These are phyloP conservation scores for Candida incommunis DNA, from an alignment of 805 yeast species.

Conservation along the genomic window DNA sequence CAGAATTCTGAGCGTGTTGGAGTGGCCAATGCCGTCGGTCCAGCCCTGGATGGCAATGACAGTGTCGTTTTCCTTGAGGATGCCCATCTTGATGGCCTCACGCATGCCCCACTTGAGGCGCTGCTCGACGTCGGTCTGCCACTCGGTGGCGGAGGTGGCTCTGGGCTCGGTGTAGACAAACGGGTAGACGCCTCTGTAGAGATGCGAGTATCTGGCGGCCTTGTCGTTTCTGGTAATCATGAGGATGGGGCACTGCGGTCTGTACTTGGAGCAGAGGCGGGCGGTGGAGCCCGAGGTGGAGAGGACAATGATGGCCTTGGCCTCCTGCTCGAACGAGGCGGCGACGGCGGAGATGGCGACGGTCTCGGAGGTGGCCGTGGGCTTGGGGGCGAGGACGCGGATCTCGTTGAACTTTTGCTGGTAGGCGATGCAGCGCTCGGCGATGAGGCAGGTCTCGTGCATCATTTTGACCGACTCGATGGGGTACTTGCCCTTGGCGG, in stretches of 20 bases:
- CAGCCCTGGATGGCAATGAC: conserved; percentile 96
- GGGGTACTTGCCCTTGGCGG: conserved; percentile 99
- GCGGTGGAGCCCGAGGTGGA: conserved; percentile 94
- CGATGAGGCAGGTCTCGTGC: conserved; percentile 94
- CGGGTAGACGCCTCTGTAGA: conserved; percentile 98
- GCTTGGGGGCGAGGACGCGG: conserved; percentile 71
- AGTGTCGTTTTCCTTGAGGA: conserved; percentile 75
- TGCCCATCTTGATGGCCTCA: conserved; percentile 77
- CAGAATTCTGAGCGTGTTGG: conserved; percentile 87
- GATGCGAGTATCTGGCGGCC: conserved; percentile 90
- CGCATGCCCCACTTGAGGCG: conserved; percentile 88
- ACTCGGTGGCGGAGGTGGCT: conserved; percentile 45
- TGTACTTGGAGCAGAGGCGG: conserved; percentile 91
- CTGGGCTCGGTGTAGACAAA: conserved; percentile 59
- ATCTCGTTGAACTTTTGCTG: conserved; percentile 69
- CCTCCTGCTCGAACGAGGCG: conserved; percentile 90
- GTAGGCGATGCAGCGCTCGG: conserved; percentile 95
- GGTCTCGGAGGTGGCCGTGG: conserved; percentile 90
- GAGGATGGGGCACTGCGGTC: conserved; percentile 93
- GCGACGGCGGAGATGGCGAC: conserved; percentile 95
- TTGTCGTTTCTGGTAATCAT: conserved; percentile 93
- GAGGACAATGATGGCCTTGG: conserved; percentile 91
- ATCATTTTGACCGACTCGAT: conserved; percentile 94
- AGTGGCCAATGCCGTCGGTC: conserved; percentile 97
- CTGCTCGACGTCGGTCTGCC: conserved; percentile 94